phyloP scores from a whole-genome alignment of 208 protist species.

The Phytomonas sp. region DNA sequence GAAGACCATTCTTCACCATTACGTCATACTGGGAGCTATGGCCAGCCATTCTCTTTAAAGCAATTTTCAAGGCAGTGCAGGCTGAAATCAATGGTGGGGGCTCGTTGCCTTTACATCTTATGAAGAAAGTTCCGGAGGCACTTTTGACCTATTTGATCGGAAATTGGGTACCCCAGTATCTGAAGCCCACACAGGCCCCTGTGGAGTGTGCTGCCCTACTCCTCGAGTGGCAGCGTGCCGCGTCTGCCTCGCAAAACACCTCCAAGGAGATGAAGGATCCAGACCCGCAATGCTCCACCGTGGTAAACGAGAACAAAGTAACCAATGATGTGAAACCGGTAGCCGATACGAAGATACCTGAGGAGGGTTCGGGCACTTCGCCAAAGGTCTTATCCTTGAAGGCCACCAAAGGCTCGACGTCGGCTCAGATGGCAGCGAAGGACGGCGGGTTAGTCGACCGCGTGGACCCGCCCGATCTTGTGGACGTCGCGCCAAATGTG shows the following conservation, averaged over 20 bases:
- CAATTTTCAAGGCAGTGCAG: constrained; percentile 55
- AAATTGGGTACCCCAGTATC: constrained; percentile 74
- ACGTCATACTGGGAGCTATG: constrained; percentile 77
- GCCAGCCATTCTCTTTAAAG: constrained; percentile 82
- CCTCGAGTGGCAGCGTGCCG: constrained; percentile 11
- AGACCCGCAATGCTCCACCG: not conserved
- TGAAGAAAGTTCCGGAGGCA: constrained; percentile 25
- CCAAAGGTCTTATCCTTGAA: not conserved
- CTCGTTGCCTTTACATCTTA: not conserved
- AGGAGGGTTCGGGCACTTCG: not conserved
- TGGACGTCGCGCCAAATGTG: not conserved
- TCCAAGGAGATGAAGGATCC: not conserved
- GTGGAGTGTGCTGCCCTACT: constrained; percentile 14
- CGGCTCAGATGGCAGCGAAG: not conserved
- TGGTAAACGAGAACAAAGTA: not conserved
- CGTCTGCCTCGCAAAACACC: not conserved
- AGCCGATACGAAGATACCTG: not conserved
- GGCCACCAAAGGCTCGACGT: not conserved
- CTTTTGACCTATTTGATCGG: constrained; percentile 56
- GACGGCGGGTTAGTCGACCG: not conserved
- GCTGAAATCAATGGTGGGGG: not conserved
- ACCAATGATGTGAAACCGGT: not conserved
- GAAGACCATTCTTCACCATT: constrained; percentile 60
- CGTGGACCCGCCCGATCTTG: not conserved
- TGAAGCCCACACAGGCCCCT: constrained; percentile 15